phyloP scores from a whole-genome alignment of 768 basidiomycete species.

The Macrolepiota fuliginosa region DNA sequence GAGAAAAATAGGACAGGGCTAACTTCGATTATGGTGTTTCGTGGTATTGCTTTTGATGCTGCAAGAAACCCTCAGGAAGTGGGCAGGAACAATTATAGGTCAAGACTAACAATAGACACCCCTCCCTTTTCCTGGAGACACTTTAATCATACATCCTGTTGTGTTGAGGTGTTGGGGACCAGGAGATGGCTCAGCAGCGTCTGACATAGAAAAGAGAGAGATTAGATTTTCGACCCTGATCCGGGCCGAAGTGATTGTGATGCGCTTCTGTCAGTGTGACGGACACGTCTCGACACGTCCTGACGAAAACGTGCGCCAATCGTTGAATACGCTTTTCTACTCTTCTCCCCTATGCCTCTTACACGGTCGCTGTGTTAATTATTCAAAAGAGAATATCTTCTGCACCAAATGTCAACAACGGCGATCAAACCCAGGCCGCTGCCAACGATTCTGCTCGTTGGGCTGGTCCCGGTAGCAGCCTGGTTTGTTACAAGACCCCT shows the following conservation, averaged over 20 bases:
- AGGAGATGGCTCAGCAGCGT: background rate
- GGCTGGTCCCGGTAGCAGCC: constrained; percentile 62
- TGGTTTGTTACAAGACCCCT: constrained; percentile 78
- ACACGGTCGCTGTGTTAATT: background rate
- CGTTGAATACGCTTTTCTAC: background rate
- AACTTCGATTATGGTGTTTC: constrained; percentile 71
- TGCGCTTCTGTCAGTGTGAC: background rate
- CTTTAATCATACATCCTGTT: constrained; percentile 46
- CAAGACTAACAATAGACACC: constrained; percentile 58
- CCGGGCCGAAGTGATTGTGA: constrained; percentile 4
- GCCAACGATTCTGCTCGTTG: constrained; percentile 48
- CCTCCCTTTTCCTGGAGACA: constrained; percentile 48
- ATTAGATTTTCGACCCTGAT: constrained; percentile 12
- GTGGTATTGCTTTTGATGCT: constrained; percentile 38
- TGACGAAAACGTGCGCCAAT: constrained; percentile 2
- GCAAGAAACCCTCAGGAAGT: background rate
- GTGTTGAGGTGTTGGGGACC: constrained; percentile 39
- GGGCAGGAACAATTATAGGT: background rate
- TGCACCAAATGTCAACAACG: background rate
- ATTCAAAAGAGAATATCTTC: background rate
- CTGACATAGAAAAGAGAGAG: constrained; percentile 7
- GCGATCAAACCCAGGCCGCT: constrained; percentile 43
- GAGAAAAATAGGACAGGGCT: constrained; percentile 82
- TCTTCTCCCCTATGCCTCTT: background rate
- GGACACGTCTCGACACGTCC: constrained; percentile 1